Evolutionary conservation across 352 stramenopile species (phyloP).

Genomic region (Pythium plurisporium): DNA sequence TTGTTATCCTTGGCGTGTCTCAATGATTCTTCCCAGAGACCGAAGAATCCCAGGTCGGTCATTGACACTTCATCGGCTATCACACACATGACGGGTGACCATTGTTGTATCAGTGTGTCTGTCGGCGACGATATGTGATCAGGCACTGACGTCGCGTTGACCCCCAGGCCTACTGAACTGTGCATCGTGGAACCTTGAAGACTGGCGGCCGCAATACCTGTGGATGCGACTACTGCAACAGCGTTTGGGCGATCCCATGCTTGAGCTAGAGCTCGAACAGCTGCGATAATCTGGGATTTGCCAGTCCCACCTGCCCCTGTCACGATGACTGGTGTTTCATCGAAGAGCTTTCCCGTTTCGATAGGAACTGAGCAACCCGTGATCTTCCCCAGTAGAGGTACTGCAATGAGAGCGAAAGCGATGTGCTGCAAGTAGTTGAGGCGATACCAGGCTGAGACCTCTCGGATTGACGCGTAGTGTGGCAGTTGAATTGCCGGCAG

Average conservation of each 20-base stretch:
- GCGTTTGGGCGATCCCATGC: slow-evolving; percentile 4
- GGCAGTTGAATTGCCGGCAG: too few species aligned
- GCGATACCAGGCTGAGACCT: slow-evolving; percentile 2
- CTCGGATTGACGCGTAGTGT: neutral
- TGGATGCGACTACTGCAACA: slow-evolving; percentile 8
- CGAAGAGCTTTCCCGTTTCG: neutral
- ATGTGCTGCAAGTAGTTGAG: slow-evolving; percentile 4
- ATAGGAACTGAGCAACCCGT: neutral
- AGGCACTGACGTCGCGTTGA: neutral
- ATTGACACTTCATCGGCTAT: slow-evolving; percentile 27
- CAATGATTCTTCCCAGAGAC: slow-evolving; percentile 26
- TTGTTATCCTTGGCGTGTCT: neutral
- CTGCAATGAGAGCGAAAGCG: slow-evolving; percentile 8
- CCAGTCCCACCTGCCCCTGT: slow-evolving; percentile 18
- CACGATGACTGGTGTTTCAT: slow-evolving; percentile 3
- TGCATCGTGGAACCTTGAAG: slow-evolving; percentile 23
- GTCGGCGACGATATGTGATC: neutral
- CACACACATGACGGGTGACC: slow-evolving; percentile 15
- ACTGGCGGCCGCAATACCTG: slow-evolving; percentile 20
- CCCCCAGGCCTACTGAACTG: slow-evolving; percentile 13
- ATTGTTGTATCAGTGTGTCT: slow-evolving; percentile 6
- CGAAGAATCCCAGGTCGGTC: slow-evolving; percentile 21
- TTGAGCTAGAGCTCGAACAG: neutral
- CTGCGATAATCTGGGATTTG: slow-evolving; percentile 22
- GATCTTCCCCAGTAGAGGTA: neutral